Evolutionary conservation across 2,329 filamentous ascomycete species (phyloP).

Genomic region (Cordyceps cateniannulata): DNA sequence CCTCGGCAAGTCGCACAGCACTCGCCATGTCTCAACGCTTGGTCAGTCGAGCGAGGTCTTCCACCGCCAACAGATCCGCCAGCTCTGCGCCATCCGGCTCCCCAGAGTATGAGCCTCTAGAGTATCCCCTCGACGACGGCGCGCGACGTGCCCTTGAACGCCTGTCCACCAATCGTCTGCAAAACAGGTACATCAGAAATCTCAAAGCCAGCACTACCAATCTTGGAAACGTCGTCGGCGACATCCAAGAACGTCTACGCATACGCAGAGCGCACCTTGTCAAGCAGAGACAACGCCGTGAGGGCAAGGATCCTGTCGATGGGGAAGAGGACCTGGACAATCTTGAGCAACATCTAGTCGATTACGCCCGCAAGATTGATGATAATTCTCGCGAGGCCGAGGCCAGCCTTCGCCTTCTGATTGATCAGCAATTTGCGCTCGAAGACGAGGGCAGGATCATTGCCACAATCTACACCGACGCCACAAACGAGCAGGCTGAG

Average conservation of each 20-base stretch:
- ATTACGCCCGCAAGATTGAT: slow-evolving; percentile 34
- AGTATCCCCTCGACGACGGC: slow-evolving; percentile 36
- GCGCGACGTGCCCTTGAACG: slow-evolving; percentile 35
- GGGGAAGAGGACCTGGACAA: slow-evolving; percentile 30
- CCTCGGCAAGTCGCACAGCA: neutral
- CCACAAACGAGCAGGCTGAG: slow-evolving; percentile 20
- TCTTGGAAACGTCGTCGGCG: slow-evolving; percentile 39
- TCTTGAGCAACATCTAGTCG: slow-evolving; percentile 33
- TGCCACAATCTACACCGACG: slow-evolving; percentile 26
- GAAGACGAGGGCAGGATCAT: slow-evolving; percentile 41
- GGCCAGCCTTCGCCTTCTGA: slow-evolving; percentile 37
- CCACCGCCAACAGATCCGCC: slow-evolving; percentile 12
- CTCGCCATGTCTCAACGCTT: slow-evolving; percentile 27
- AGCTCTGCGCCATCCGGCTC: slow-evolving; percentile 25
- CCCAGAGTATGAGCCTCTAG: slow-evolving; percentile 45
- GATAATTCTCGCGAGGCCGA: slow-evolving; percentile 40
- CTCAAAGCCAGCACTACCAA: slow-evolving; percentile 37
- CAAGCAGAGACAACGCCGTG: slow-evolving; percentile 27
- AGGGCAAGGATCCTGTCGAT: slow-evolving; percentile 27
- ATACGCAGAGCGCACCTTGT: slow-evolving; percentile 30
- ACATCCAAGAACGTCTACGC: slow-evolving; percentile 42
- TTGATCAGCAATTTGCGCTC: slow-evolving; percentile 43
- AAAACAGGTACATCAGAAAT: slow-evolving; percentile 38
- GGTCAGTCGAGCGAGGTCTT: slow-evolving; percentile 20
- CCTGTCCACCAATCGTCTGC: slow-evolving; percentile 35